Conservation (phyloP, 805 yeast genomes). For the Yarrowia alimentaria region DNA sequence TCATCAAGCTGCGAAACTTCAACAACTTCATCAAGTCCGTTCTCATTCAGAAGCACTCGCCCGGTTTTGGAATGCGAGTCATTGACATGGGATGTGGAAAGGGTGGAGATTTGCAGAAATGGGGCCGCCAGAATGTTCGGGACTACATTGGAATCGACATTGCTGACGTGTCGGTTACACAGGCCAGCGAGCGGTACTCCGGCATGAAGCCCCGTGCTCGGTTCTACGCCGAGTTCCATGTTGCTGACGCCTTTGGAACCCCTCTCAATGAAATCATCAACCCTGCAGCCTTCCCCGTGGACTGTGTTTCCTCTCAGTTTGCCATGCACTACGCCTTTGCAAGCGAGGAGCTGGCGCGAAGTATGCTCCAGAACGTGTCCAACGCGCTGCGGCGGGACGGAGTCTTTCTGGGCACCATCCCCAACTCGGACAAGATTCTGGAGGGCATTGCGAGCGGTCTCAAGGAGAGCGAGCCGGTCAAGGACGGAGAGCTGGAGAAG, state of each 20-base stretch:
- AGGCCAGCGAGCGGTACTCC: conserved; percentile 75
- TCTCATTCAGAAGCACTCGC: conserved; percentile 66
- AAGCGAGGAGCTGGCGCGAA: conserved; percentile 73
- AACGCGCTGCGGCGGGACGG: conserved; percentile 80
- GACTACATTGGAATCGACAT: conserved; percentile 90
- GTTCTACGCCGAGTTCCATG: conserved; percentile 81
- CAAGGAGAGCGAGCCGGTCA: conserved; percentile 44
- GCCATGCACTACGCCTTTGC: conserved; percentile 95
- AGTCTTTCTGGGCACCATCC: conserved; percentile 87
- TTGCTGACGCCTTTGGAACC: conserved; percentile 85
- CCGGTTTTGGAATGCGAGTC: conserved; percentile 50
- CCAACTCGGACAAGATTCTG: conserved; percentile 80
- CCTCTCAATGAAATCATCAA: conserved; percentile 67
- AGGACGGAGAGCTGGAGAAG: conserved; percentile 52
- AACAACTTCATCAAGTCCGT: conserved; percentile 90
- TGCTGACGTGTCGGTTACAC: conserved; percentile 81
- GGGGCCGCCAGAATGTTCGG: conserved; percentile 68
- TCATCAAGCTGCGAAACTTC: conserved; percentile 80
- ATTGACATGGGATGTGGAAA: conserved; percentile 95
- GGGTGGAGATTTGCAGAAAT: conserved; percentile 94
- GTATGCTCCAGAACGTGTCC: conserved; percentile 70
- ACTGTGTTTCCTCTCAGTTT: conserved; percentile 85
- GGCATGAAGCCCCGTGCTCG: conserved; percentile 49
- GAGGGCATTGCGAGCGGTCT: conserved; percentile 48
- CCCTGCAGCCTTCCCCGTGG: conserved; percentile 79